Evolutionary conservation across 1,284 basidiomycete species (phyloP), one percentile per base, ranked within the genome.

Genomic region (Sporisorium graminicola): DNA sequence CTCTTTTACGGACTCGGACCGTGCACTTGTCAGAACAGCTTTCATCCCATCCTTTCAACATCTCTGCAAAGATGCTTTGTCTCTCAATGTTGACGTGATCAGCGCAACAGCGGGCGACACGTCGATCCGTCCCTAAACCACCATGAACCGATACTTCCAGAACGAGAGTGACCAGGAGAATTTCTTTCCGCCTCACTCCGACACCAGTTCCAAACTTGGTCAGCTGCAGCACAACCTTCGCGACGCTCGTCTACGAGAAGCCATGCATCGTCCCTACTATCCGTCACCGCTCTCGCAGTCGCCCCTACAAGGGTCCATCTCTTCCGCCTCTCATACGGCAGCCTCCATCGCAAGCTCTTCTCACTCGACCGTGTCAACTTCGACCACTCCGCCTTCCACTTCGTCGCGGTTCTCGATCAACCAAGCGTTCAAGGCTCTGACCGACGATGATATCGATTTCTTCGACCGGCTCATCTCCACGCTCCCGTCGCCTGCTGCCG

Each of bases 401-500:
- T 65, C 67, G 1, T 75, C 74, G 31, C 74, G 57, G 31, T 77
- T 77, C 58, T 73, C 70, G 6, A 73, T 77, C 46, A 60, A 59
- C 24, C 65, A 77, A 26, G 66, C 69, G 0, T 77, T 77, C 62
- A 66, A 74, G 26, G 33, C 56, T 5, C 58, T 84, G 26, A 57
- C 57, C 22, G 62, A 72, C 0, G 58, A 67, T 14, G 81, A 84
- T 50, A 59, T 83, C 16, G 54, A 29, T 29, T 83, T 83, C 62
- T 85, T 85, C 52, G 78, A 85, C 54, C 58, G 50, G 3, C 67
- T 85, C 52, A 58, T 83, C n/a, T 49, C 65, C 12, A 13, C 44
- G 7, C 52, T 83, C 35, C 71, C 77, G 0, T 46, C 61, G 1
- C 64, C 47, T 26, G 81, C 82, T n/a, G 44, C 65, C 50, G 78